Evolutionary conservation across 345 rosid species (phyloP).

Genomic region (Bruguiera gymnorhiza): DNA sequence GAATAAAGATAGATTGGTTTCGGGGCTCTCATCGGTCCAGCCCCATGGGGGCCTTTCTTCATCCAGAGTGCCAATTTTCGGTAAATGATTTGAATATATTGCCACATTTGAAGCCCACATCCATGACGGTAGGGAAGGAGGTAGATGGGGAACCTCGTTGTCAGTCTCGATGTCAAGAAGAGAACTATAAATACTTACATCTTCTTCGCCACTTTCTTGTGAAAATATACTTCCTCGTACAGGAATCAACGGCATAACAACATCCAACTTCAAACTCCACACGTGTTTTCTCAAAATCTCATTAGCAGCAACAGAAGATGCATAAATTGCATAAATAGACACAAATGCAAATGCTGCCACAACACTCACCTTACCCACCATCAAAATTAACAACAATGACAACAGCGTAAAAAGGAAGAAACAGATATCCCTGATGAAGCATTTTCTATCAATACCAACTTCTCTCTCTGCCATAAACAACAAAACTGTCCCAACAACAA

Average conservation of each 20-base stretch:
- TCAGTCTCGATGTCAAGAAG: conserved; percentile 51
- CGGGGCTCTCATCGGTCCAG: conserved; percentile 19
- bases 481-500: conserved; percentile 81
- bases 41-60: conserved; percentile 33
- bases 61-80: conserved; percentile 29
- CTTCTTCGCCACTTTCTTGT: conserved; percentile 10
- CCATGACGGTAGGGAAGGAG: conserved; percentile 62
- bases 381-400: conserved; percentile 50
- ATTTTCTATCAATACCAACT: conserved; percentile 65
- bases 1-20: conserved; percentile 5
- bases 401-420: conserved; percentile 67
- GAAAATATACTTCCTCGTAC: conserved; percentile 21
- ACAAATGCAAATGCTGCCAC: conserved; percentile 63
- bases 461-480: conserved; percentile 61
- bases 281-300: conserved; percentile 75
- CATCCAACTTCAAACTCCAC: conserved; percentile 33
- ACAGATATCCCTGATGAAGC: conserved; percentile 76
- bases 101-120: conserved; percentile 81
- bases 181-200: conserved; percentile 31
- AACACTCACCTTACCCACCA: conserved; percentile 63
- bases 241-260: conserved; percentile 37
- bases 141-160: conserved; percentile 49
- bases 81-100: conserved; percentile 55
- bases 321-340: conserved; percentile 67
- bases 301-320: conserved; percentile 68